Percentiles rank a stretch among this genome's conserved stretches.
Evolutionary conservation across 805 yeast species (phyloP).

Genomic region (Pichia eremophila): DNA sequence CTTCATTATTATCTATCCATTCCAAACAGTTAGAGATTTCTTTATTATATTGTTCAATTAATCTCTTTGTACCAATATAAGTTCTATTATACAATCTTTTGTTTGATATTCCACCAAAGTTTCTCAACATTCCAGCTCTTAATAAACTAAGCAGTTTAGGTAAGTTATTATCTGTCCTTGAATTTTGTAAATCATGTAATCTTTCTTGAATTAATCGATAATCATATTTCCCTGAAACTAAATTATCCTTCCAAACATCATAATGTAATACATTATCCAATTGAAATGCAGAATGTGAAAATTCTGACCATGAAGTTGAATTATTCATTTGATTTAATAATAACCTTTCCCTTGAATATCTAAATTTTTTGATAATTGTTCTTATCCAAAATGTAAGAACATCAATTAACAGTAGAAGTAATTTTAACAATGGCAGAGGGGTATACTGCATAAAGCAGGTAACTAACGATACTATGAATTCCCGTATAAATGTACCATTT

Average conservation of each 20-base stretch:
- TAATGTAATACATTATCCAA: slow-evolving; percentile 46
- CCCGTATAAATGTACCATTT: background rate
- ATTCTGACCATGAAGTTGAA: slow-evolving; percentile 43
- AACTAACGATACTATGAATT: slow-evolving; percentile 4
- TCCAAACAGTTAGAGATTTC: slow-evolving; percentile 63
- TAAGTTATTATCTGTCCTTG: slow-evolving; percentile 51
- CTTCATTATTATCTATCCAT: slow-evolving; percentile 19
- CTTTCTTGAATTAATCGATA: slow-evolving; percentile 74
- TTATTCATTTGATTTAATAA: slow-evolving; percentile 1
- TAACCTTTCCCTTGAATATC: slow-evolving; percentile 9
- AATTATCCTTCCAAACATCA: slow-evolving; percentile 71
- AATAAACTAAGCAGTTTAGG: slow-evolving; percentile 53
- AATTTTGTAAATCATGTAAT: slow-evolving; percentile 48
- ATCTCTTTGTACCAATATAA: slow-evolving; percentile 77
- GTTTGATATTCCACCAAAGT: slow-evolving; percentile 85
- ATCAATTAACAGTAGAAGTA: slow-evolving; percentile 32
- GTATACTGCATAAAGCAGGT: slow-evolving; percentile 9
- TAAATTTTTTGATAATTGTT: slow-evolving; percentile 3
- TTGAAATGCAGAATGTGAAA: slow-evolving; percentile 47
- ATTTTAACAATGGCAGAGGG: slow-evolving; percentile 18
- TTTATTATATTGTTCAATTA: slow-evolving; percentile 78
- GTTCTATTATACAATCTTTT: slow-evolving; percentile 71
- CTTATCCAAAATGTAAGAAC: slow-evolving; percentile 34
- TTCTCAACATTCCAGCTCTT: slow-evolving; percentile 76
- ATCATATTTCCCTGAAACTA: slow-evolving; percentile 73